Base-by-base conservation (phyloP, 2,329 filamentous ascomycete species). In the Ceratocystis variospora region DNA sequence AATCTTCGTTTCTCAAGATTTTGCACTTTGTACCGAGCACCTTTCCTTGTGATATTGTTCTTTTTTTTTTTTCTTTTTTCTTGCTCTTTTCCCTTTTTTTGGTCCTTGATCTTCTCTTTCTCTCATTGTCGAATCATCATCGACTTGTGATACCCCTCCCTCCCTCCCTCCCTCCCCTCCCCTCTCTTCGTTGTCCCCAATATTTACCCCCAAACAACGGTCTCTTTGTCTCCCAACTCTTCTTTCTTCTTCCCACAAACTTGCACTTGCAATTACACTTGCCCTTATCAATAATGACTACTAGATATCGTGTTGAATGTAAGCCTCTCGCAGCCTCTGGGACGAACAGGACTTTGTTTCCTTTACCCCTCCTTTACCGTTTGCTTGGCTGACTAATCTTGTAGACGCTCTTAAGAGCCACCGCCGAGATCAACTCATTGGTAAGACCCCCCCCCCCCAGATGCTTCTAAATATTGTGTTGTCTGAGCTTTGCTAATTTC, bases 371-470 rank as follows among this genome's bases (percentile, higher is more conserved):
- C 33, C 33, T 37, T 37, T 12, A 37, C 19, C 65, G 45, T 33
- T 44, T 41, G 44, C 45, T 33, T 41, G 33, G 46, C 46, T 50
- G 46, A 50, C 46, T 50, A 50, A 50, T n/a, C 66, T 62, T 61
- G 10, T 19, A 85, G 82, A 85, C 78, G 80, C 82, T 61, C 79
- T 83, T 72, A 85, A 96, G 82, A 93, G 91, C 64, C 92, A 96
- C 78, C 84, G 92, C 66, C 82, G 92, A 74, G 92, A 96, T 75
- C 92, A 96, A 75, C 85, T 96, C 72, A 90, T 91, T 76, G 81
- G 88, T 87, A 78, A 68, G 75, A 70, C 55, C 7, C 15, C 41
- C 25, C 22, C 63, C 19, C 64, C 57, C 45, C 22, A 37, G 33
- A 48, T 25, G 31, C 41, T 46, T 17, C 53, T 46, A 50, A 17